phyloP scores from a whole-genome alignment of 495 filamentous ascomycete genomes.

The Aspergillus bridgeri region DNA sequence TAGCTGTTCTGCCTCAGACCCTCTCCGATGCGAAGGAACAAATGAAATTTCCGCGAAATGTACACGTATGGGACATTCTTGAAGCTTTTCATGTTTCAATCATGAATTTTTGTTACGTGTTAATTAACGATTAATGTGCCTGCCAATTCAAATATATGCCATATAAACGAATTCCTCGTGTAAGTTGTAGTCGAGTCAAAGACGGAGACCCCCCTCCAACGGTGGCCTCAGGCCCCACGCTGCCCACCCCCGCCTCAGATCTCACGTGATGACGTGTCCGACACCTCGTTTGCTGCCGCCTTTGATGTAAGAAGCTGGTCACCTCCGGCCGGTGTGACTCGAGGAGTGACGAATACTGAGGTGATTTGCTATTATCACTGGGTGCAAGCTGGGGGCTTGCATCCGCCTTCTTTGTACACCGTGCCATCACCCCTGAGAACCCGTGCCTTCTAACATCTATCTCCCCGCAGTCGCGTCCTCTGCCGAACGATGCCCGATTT shows the following conservation, averaged over 20 bases:
- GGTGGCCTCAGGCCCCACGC: background rate
- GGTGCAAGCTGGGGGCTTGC: background rate
- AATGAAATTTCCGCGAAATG: background rate
- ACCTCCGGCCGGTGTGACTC: background rate
- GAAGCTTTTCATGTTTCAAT: background rate
- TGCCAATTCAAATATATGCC: background rate
- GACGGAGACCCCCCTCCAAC: background rate
- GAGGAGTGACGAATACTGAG: background rate
- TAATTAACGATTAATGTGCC: background rate
- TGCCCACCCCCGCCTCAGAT: background rate
- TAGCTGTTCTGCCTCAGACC: too few relatives aligned
- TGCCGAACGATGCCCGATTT: constrained; percentile 37
- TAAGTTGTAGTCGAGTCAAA: background rate
- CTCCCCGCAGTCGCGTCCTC: constrained; percentile 42
- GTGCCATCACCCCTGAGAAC: background rate
- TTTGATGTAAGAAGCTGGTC: background rate
- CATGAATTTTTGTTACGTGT: background rate
- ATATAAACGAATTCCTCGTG: background rate
- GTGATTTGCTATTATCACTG: background rate
- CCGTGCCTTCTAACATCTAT: constrained; percentile 21
- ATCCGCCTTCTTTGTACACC: background rate
- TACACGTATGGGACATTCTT: background rate
- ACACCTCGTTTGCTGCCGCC: constrained; percentile 3
- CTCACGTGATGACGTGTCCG: constrained; percentile 15
- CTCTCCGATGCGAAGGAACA: background rate